Base-by-base conservation (phyloP, 345 rosid species). In the Eucalyptus cloeziana region DNA sequence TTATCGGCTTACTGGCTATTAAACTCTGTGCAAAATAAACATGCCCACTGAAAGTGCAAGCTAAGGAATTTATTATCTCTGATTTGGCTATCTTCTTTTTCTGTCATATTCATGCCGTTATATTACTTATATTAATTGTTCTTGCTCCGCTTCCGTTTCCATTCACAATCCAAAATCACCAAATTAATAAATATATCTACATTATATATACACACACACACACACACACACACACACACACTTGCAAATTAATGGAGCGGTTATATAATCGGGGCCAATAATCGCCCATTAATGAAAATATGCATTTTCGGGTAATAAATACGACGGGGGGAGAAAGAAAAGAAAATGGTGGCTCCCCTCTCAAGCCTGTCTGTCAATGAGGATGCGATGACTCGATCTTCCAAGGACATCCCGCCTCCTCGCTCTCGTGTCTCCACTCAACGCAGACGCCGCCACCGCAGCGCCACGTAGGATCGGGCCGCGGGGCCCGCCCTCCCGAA, bases 391-490 rank as follows among this genome's bases (percentile, higher is more conserved):
- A 37, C 47, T 76, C 83, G 83, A 76, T 19, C 45, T 0, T 40
- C 81, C 83, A 2, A 19, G 19, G 58, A 37, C 83, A 71, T 27
- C 83, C 27, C 81, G 47, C 43, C 40, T 19, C 79, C 81, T 33
- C 37, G 22, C 43, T 16, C 22, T 31, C 79, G 71, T 64, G 79
- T 33, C 79, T 33, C 45, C 27, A 40, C 83, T 19, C 83, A 21
- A 76, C 83, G 83, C 13, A 12, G 19, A 76, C 83, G 83, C 83
- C 83, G 83, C 83, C 83, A 40, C 47, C 3, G 27, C 83, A 21
- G 45, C 13, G 90, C 94, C 94, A 91, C 93, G 92, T 93, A 94
- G 94, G 93, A 0, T 69, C 67, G 90, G 91, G 7, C 49, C 67
- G 2, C 91, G 7, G 85, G 71, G 15, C 45, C 69, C 69, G 8